Percentiles rank a stretch among this genome's conserved stretches.
These are phyloP conservation scores for Fusarium multiceps DNA, from an alignment of 2,329 filamentous ascomycete species.

Conservation along the genomic window DNA sequence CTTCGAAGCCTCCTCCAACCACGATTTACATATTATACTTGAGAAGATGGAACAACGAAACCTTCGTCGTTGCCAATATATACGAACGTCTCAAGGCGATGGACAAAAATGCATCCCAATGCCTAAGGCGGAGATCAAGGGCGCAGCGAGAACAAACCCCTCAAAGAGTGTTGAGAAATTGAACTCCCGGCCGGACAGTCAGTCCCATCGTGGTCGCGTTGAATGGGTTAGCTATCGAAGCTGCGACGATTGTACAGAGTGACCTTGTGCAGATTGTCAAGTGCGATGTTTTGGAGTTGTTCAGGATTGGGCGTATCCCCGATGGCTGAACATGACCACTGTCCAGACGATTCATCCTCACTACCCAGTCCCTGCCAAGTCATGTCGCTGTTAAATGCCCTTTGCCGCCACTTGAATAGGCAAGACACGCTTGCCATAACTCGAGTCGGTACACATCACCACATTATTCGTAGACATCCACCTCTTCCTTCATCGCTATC, in stretches of 20 bases:
- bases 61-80: background rate
- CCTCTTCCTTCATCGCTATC: too few species aligned
- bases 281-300: slow-evolving; percentile 2
- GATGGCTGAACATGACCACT: background rate
- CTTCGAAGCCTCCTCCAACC: background rate
- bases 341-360: background rate
- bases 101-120: background rate
- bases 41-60: background rate
- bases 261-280: background rate
- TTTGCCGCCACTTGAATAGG: too few species aligned
- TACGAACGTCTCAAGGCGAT: background rate
- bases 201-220: background rate
- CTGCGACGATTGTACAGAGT: background rate
- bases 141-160: background rate
- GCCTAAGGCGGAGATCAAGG: background rate
- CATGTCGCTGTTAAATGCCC: too few species aligned
- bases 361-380: background rate
- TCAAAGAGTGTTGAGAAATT: background rate
- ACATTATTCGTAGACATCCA: accelerated
- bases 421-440: too few species aligned
- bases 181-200: background rate
- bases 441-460: too few species aligned
- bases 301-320: background rate
- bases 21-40: background rate
- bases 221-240: background rate